Percentiles rank a stretch among this genome's conserved stretches.
These are phyloP conservation scores for Blastobotrys attinorum DNA, from an alignment of 805 yeast genomes.

Conservation along the genomic window DNA sequence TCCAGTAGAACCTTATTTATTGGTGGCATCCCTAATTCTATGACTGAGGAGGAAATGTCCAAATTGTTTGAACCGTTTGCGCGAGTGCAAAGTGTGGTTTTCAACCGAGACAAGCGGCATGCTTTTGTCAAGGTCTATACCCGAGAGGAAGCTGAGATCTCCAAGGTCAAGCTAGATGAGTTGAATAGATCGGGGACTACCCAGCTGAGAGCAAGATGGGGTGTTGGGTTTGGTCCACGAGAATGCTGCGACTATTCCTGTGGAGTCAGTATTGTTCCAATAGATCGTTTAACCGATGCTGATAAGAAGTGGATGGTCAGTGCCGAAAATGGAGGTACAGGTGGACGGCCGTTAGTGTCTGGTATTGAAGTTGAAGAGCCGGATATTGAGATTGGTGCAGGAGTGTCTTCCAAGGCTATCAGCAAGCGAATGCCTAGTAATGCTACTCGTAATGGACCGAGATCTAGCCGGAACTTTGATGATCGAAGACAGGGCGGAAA, in stretches of 20 bases:
- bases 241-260: conserved; percentile 94
- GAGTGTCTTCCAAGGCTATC: conserved; percentile 86
- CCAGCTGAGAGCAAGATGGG: conserved; percentile 88
- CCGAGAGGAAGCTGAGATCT: conserved; percentile 83
- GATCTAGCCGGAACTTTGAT: conserved; percentile 41
- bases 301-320: conserved; percentile 81
- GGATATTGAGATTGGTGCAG: conserved; percentile 93
- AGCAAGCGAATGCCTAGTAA: conserved; percentile 90
- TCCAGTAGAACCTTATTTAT: conserved; percentile 84
- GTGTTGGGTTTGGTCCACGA: conserved; percentile 98
- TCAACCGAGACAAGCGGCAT: conserved; percentile 84
- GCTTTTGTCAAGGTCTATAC: conserved; percentile 94
- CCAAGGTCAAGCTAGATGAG: conserved; percentile 56
- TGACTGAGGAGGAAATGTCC: conserved; percentile 68
- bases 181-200: conserved; percentile 51
- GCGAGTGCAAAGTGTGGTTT: conserved; percentile 82
- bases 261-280: conserved; percentile 82
- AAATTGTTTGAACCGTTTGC: conserved; percentile 74
- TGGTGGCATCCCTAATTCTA: conserved; percentile 83
- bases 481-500: not conserved
- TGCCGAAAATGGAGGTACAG: conserved; percentile 98
- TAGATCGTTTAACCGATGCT: conserved; percentile 85
- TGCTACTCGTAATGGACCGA: conserved; percentile 76
- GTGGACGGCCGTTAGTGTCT: conserved; percentile 69
- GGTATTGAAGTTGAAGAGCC: conserved; percentile 93